Base-by-base conservation (phyloP, 352 stramenopile species). In the Plasmopara muralis region DNA sequence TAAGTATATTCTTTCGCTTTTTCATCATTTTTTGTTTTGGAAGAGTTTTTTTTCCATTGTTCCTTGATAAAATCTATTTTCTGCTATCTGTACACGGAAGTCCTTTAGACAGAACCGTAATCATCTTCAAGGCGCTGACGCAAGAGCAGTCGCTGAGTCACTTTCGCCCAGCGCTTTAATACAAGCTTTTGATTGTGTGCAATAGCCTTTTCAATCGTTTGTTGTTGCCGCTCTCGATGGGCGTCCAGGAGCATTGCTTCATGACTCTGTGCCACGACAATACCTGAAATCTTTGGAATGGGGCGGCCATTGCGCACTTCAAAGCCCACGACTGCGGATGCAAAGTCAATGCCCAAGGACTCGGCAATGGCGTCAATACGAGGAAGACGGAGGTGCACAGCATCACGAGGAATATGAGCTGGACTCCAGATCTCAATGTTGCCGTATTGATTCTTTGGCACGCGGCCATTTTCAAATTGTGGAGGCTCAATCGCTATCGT, bases 381-480 rank as follows among this genome's bases (percentile, higher is more conserved):
- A 18, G 71, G 72, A 20, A 92, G 44, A 20, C 62, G 68, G 25
- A 94, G 47, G 30, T 94, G 85, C 16, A 85, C 65, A 6, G 65
- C 73, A 6, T 69, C 74, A 9, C 43, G 47, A 6, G 85, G 83
- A 2, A 91, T 50, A 62, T 90, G 77, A 0, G 68, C 74, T 2
- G 68, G 47, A 54, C 81, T 94, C 83, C 83, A 95, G 40, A 95
- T 53, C 48, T 95, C 85, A 43, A 93, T 75, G 60, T 95, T 95
- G 14, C 85, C 83, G 54, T 88, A 93, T 61, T 81, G 61, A 64
- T 92, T 94, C 64, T 89, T 92, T 2, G 83, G 85, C 1, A 95
- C 60, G 5, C 52, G 42, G n/a, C 75, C 77, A 35, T 92, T 60
- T 7, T 87, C 64, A 9, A 94, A 55, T 0, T 60, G 39, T 1